Evolutionary conservation across 176 grass and related monocot species (phyloP), one percentile per base, ranked within the genome.

Genomic region (Musa itinerans): DNA sequence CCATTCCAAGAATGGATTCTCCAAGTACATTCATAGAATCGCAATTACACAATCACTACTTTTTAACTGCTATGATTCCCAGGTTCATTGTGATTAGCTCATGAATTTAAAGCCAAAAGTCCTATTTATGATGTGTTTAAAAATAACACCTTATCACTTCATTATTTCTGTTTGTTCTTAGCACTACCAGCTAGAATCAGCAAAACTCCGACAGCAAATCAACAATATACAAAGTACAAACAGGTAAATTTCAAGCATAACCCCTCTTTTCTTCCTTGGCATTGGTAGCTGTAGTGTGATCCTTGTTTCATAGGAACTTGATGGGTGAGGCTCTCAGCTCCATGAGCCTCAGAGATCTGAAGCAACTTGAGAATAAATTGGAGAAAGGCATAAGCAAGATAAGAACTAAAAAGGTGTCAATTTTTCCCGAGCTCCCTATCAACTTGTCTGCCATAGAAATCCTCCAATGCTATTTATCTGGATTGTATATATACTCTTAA

Each of bases 151-250:
- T 67, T 27, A 14, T 67, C 13, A 67, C 64, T 67, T 16, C 54
- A 2, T 2, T 53, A 56, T 64, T 64, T 9, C 34, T 68, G 19
- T 81, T 65, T 52, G 71, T 8, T 78, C 86, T 79, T 83, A 98
- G 94, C 81, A 93, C 73, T 93, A 91, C 82, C 83, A 88, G 80
- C 88, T 93, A 76, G 94, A 98, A 67, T 86, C 90, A 17, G 76
- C 82, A 11, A 98, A 90, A 75, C 78, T 98, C 77, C 87, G 76
- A 16, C 81, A 85, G 27, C 79, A 83, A 71, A 89, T 98, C 55
- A 87, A 52, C 53, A 76, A 65, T 68, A 70, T 98, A 73, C 87
- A 98, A 81, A 85, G 86, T 58, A 75, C 84, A 53, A 98, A 98
- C 78, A 98, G 90, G 94, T 98, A 73, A 19, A 51, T 8, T 9